Evolutionary conservation across 371 early-diverging fungal genomes (phyloP), one percentile per base, ranked within the genome.

Genomic region (Mucor mucedo): DNA sequence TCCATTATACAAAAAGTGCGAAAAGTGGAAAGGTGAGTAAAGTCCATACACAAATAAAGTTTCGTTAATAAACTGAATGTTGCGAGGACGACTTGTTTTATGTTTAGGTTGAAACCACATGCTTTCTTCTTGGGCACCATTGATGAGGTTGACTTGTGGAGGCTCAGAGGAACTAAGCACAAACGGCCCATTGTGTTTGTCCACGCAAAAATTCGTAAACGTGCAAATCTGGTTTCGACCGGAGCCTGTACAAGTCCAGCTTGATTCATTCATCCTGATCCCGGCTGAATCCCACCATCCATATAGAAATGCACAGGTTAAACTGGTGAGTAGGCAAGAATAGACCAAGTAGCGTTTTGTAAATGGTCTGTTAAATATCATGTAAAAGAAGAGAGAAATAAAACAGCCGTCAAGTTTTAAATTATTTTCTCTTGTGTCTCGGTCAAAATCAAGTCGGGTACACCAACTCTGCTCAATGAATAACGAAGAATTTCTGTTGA

Each of bases 1-100:
- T 0, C 84, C 83, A 55, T 85, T 85, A 30, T 69, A 85, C 1
- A 85, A 58, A 66, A 70, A 74, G 44, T 85, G 84, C 0, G 83
- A 77, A 47, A 79, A 84, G 41, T 84, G 84, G 11, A 57, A 72
- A 0, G 86, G 81, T 11, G 72, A 68, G 50, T 78, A 84, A 1
- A 83, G 62, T 2, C 76, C 78, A 59, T 85, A 80, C 3, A 80
- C 82, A 70, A 79, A 82, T 2, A 85, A 3, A 0, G 79, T 79
- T 16, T 82, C 82, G 52, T 80, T 66, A 9, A 78, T 52, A 57
- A 56, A 70, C 5, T 66, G 62, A 0, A 69, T 70, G 21, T 58
- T 52, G 2, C 57, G 52, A 1, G 41, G 30, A 13, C 44, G 21
- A 21, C 21, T 10, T 28, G n/a, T 2, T 64, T 21, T 41, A 47